These are phyloP conservation scores for Mycena alexandri DNA, from an alignment of 768 basidiomycete species.

Conservation along the genomic window DNA sequence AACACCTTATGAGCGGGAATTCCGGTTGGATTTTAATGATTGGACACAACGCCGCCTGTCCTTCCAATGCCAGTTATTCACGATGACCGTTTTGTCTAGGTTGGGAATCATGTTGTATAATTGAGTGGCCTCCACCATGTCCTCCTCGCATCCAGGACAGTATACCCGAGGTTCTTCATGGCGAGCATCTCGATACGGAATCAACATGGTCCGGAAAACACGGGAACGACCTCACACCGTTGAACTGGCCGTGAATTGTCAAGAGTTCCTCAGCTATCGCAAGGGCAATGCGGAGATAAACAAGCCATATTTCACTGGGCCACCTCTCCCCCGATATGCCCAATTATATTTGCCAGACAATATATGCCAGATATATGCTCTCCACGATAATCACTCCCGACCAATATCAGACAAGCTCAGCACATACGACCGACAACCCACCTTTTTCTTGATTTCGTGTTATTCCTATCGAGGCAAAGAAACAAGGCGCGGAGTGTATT, in stretches of 20 bases:
- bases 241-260: conserved; percentile 7
- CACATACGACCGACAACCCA: neutral
- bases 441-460: conserved; percentile 12
- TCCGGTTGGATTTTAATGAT: conserved; percentile 24
- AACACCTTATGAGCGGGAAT: conserved; percentile 19
- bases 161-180: conserved; percentile 22
- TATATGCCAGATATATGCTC: conserved; percentile 19
- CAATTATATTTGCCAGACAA: conserved; percentile 4
- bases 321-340: conserved; percentile 18
- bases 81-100: conserved; percentile 15
- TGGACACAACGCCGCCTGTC: neutral
- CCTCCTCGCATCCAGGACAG: conserved; percentile 10
- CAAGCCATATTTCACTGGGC: conserved; percentile 23
- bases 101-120: conserved; percentile 10
- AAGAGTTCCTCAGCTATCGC: neutral
- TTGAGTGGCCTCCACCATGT: conserved; percentile 2
- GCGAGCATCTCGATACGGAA: conserved; percentile 12
- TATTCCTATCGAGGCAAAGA: neutral
- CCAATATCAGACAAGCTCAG: neutral
- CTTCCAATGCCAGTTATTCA: conserved; percentile 23
- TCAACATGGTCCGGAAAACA: neutral
- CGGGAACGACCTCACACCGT: neutral
- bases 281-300: too few species aligned
- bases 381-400: conserved; percentile 16
- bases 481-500: neutral